phyloP scores from a whole-genome alignment of 805 yeast species.

The Torulaspora quercuum region DNA sequence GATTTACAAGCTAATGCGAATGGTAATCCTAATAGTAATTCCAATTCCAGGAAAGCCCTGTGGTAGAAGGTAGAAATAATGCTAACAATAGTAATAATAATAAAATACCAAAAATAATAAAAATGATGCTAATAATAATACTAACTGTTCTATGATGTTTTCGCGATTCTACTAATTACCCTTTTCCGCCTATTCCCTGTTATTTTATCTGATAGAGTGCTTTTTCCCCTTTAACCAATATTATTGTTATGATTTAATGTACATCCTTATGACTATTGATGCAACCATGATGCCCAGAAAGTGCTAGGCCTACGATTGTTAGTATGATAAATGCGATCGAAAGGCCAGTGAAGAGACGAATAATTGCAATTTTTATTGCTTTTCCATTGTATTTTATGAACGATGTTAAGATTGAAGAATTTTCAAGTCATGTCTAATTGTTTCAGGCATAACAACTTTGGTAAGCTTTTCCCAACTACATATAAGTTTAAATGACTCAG shows the following conservation, averaged over 20 bases:
- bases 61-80: no score
- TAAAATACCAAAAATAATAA: slow-evolving; percentile 2
- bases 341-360: slow-evolving; percentile 5
- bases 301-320: slow-evolving; percentile 10
- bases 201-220: slow-evolving; percentile 13
- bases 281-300: slow-evolving; percentile 15
- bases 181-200: slow-evolving; percentile 5
- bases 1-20: slow-evolving; percentile 26
- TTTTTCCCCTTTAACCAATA: slow-evolving; percentile 5
- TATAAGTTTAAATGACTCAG: no score
- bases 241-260: slow-evolving; percentile 10
- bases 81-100: no score
- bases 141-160: slow-evolving; percentile 4
- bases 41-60: slow-evolving; percentile 15
- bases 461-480: no score
- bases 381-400: slow-evolving; percentile 10
- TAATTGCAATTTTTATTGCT: slow-evolving; percentile 4
- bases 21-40: slow-evolving; percentile 9
- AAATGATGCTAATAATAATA: no score
- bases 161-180: slow-evolving; percentile 2
- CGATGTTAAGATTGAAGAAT: slow-evolving; percentile 6
- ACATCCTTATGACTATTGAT: slow-evolving; percentile 13
- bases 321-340: slow-evolving; percentile 6
- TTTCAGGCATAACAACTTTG: no score
- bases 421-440: no score